Evolutionary conservation across 164 flowering plant species (phyloP).

Genomic region (Chimonanthus salicifolius): DNA sequence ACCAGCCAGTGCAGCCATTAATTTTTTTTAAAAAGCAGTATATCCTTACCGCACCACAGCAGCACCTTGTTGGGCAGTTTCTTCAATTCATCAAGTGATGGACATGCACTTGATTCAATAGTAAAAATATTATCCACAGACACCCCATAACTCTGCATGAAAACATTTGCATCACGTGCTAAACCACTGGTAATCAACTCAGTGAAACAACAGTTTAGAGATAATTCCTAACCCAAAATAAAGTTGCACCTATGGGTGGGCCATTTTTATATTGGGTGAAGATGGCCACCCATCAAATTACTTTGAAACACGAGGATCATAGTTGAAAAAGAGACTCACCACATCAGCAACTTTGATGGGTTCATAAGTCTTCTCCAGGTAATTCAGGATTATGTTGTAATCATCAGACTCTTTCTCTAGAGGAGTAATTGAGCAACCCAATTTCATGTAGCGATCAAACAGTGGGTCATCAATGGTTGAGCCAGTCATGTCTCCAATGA

Average conservation of each 20-base stretch:
- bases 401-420: conserved; percentile 62
- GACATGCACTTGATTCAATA: no score
- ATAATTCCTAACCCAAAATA: no score
- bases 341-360: conserved; percentile 60
- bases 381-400: conserved; percentile 64
- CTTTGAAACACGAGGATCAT: no score
- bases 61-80: conserved; percentile 75
- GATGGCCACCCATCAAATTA: no score
- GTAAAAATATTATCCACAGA: no score
- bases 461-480: conserved; percentile 71
- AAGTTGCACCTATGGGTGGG: no score
- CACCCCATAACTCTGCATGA: no score
- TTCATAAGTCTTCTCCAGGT: conserved; percentile 74
- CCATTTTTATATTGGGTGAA: no score
- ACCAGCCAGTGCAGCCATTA: not conserved
- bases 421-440: conserved; percentile 51
- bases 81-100: conserved; percentile 52
- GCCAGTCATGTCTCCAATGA: conserved; percentile 71
- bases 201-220: no score
- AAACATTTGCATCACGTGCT: no score
- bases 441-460: conserved; percentile 42
- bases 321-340: conserved; percentile 25
- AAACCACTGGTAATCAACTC: no score
- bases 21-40: not conserved
- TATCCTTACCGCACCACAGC: conserved; percentile 82